phyloP scores from a whole-genome alignment of 2,329 filamentous ascomycete genomes.

The Colletotrichum higginsianum region DNA sequence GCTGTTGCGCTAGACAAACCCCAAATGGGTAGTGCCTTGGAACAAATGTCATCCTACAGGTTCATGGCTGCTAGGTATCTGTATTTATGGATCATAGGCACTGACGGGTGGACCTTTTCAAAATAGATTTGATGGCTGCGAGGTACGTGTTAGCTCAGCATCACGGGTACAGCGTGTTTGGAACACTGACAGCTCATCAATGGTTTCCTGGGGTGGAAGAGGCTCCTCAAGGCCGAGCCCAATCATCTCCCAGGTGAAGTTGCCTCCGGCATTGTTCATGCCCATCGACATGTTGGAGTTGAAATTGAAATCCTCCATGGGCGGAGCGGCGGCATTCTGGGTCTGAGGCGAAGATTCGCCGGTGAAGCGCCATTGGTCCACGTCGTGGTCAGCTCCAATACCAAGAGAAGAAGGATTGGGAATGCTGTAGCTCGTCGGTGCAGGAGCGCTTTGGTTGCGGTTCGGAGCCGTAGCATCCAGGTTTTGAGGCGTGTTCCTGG shows the following conservation, averaged over 20 bases:
- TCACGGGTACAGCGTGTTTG: not conserved
- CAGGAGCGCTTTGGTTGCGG: slow-evolving; percentile 51
- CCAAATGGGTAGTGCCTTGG: not conserved
- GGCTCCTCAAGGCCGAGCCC: slow-evolving; percentile 73
- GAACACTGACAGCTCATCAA: slow-evolving; percentile 83
- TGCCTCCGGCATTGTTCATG: slow-evolving; percentile 66
- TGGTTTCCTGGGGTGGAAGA: slow-evolving; percentile 70
- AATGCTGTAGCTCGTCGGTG: slow-evolving; percentile 58
- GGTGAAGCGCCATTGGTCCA: slow-evolving; percentile 70
- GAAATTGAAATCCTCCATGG: slow-evolving; percentile 73
- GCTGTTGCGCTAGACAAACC: not conserved
- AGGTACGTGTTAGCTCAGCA: slow-evolving; percentile 26
- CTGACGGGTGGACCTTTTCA: slow-evolving; percentile 86
- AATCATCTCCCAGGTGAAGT: slow-evolving; percentile 85
- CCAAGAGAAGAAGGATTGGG: slow-evolving; percentile 62
- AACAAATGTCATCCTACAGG: slow-evolving; percentile 64
- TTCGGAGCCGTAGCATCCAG: slow-evolving; percentile 48
- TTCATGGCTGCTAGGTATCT: slow-evolving; percentile 92
- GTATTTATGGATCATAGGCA: slow-evolving; percentile 91
- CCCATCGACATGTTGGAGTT: slow-evolving; percentile 63
- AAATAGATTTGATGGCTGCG: slow-evolving; percentile 87
- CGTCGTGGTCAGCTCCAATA: slow-evolving; percentile 63
- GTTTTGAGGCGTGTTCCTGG: slow-evolving; percentile 52
- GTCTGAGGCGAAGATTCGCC: slow-evolving; percentile 69
- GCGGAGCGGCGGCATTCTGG: slow-evolving; percentile 41